Conservation (phyloP, 2,329 filamentous ascomycete genomes). For the Claviceps sp. region DNA sequence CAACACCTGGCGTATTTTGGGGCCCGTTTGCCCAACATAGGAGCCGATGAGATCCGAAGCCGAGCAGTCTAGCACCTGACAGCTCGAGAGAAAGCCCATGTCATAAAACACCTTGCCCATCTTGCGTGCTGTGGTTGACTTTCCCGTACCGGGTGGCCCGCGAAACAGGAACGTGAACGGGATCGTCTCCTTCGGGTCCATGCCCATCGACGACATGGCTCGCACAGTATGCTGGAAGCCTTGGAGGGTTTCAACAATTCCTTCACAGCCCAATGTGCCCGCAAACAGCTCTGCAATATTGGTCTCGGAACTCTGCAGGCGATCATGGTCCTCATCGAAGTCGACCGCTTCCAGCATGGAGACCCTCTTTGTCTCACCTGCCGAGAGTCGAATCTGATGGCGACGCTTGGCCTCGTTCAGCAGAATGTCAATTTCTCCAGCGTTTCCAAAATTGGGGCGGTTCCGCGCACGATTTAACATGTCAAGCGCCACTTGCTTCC, state of each 20-base stretch:
- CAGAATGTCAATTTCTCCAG: constrained; percentile 57
- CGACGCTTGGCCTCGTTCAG: constrained; percentile 40
- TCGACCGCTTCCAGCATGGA: constrained; percentile 60
- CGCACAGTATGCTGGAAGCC: constrained; percentile 30
- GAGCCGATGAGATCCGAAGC: constrained; percentile 55
- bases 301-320: constrained; percentile 24
- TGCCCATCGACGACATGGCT: constrained; percentile 11
- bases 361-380: constrained; percentile 27
- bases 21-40: constrained; percentile 56
- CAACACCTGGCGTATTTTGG: constrained; percentile 44
- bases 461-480: constrained; percentile 49
- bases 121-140: constrained; percentile 58
- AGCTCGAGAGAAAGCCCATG: constrained; percentile 49
- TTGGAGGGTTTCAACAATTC: constrained; percentile 37
- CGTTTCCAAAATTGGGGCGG: constrained; percentile 60
- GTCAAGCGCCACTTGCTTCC: constrained; percentile 40
- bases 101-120: constrained; percentile 68
- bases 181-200: constrained; percentile 26
- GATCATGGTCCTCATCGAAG: constrained; percentile 51
- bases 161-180: constrained; percentile 59
- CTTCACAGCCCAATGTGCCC: constrained; percentile 44
- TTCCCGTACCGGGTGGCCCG: constrained; percentile 54
- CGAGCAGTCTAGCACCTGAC: constrained; percentile 51
- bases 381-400: constrained; percentile 16
- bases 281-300: constrained; percentile 43